Percentiles rank a stretch among this genome's conserved stretches.
These are phyloP conservation scores for Geotrichum histeridarum DNA, from an alignment of 1,139 yeast species.

Conservation along the genomic window DNA sequence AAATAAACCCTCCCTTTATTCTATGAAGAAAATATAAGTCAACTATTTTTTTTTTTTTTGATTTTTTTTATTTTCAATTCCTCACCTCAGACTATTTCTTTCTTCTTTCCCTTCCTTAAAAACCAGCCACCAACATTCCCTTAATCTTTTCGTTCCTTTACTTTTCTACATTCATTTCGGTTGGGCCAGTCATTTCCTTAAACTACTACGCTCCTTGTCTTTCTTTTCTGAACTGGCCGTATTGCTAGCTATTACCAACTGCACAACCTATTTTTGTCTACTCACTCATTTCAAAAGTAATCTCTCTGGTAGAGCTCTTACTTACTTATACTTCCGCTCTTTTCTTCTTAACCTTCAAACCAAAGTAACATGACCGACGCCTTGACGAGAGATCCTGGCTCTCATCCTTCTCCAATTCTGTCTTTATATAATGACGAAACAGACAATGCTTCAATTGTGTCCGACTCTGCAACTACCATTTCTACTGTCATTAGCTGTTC, in stretches of 20 bases:
- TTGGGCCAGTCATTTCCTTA: not conserved
- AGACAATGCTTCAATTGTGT: constrained; percentile 12
- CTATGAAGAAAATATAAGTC: no score
- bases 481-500: constrained; percentile 5
- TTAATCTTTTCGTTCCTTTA: not conserved
- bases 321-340: not conserved
- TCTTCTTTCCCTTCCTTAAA: not conserved
- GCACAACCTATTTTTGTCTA: not conserved
- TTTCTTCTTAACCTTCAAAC: not conserved
- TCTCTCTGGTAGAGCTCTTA: constrained; percentile 19
- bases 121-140: constrained; percentile 6
- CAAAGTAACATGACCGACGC: constrained; percentile 1
- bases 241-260: not conserved
- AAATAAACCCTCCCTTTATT: no score
- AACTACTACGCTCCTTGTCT: not conserved
- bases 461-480: constrained; percentile 6
- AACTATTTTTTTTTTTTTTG: not conserved
- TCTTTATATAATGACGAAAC: constrained; percentile 14
- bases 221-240: not conserved
- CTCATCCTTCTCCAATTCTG: constrained; percentile 2
- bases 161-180: not conserved
- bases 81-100: not conserved
- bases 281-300: not conserved
- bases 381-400: not conserved
- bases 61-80: not conserved